Base-by-base conservation (phyloP, 2,329 filamentous ascomycete genomes). In the Apiospora aurea region DNA sequence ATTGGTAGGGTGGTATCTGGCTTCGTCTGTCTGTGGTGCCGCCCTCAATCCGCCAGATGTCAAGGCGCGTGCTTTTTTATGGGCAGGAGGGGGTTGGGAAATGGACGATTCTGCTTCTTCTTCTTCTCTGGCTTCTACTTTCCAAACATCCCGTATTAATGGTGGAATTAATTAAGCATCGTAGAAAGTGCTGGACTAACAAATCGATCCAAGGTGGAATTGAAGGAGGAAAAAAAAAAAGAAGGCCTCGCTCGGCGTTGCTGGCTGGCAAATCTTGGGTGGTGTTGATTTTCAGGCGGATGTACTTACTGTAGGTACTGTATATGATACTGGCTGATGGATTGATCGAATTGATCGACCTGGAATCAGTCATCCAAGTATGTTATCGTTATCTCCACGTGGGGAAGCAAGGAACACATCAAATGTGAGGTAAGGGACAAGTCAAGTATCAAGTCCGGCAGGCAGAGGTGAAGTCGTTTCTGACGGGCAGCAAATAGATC, bases 311-410 rank as follows among this genome's bases (percentile, higher is more conserved):
- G 18, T n/a, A 49, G 29, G 51, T 29, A 57, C n/a, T 26, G n/a
- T 53, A 21, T 24, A 41, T 41, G 41, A 13, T 43, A 43, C 8
- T 46, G 44, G 14, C 43, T 46, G 43, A 13, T 29, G 26, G 26
- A 29, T 29, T 29, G 26, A 29, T 29, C 26, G 26, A 3, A 29
- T 49, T 49, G 44, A 16, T 18, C 11, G 44, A 47, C 18, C 16
- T 47, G 18, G 16, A 47, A 29, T 57, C 51, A 34, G 51, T 57
- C 51, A 34, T 57, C 34, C 16, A 38, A 61, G 10, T 13, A 34
- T n/a, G 57, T n/a, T 64, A 64, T 64, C 34, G 57, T 64, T 64
- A 64, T 64, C 57, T 64, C 57, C 57, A 64, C 57, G 29, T 64
- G 57, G 57, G 11, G 2, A 2, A 13, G 57, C 34, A 61, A 61